Evolutionary conservation across 1,284 basidiomycete species (phyloP), one percentile per base, ranked within the genome.

Genomic region (Melanopsichium pennsylvanicum): DNA sequence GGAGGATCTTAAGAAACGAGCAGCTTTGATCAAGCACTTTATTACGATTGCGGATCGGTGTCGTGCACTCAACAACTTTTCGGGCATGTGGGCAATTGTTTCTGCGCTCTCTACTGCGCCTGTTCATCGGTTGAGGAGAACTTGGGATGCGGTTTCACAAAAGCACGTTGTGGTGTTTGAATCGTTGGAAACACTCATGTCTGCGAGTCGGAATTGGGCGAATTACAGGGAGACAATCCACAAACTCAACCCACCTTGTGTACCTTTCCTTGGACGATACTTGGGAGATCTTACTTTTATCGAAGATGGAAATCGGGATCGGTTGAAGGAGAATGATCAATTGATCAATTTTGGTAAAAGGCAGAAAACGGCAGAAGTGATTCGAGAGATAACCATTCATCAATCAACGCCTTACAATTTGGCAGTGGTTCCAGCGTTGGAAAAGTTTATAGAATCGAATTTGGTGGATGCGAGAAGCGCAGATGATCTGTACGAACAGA

Each of bases 221-320:
- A 91, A 90, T 74, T 98, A 98, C 82, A 89, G 92, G 47, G 88
- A 90, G 61, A 87, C 89, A 48, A 87, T 99, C 75, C 89, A 90
- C 39, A 87, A 86, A 38, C 89, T 96, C 58, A 88, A 90, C 33
- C 93, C 94, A 0, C 95, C 96, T 42, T 97, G 94, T 81, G 94
- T 98, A 0, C 96, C 96, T 5, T 99, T 98, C 83, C 89, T 99
- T 47, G 91, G 97, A 51, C 96, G 96, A 84, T 97, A 96, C 84
- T 86, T 98, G 16, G 93, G 94, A 4, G 92, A 92, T 21, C 85
- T 98, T 54, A 94, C 93, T 4, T 97, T 98, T 83, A 96, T 97
- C 80, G 93, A 97, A 81, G 96, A 98, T 77, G 96, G 95, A n/a
- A 94, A 94, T 79, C 90, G 91, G 50, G 92, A 98, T 83, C 83